Conservation (phyloP, 2,329 filamentous ascomycete genomes). For the Ceratocystis papillata region DNA sequence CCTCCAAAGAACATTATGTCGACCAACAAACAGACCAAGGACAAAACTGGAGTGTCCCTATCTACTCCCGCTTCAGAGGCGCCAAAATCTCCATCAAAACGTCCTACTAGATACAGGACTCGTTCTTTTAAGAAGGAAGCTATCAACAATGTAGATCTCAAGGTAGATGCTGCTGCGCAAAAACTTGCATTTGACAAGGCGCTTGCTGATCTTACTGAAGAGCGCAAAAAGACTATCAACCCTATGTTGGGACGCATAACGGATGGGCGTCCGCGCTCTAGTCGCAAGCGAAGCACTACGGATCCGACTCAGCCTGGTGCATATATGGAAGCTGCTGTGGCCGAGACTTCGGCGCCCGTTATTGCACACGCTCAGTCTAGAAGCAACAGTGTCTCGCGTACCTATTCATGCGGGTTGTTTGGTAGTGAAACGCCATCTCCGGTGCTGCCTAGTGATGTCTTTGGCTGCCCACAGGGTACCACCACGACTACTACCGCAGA, state of each 20-base stretch:
- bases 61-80: not conserved
- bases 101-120: slow-evolving; percentile 15
- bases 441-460: not conserved
- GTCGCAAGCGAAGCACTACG: slow-evolving; percentile 16
- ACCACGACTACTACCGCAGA: not conserved
- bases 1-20: slow-evolving; percentile 17
- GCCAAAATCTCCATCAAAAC: not conserved
- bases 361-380: slow-evolving; percentile 3
- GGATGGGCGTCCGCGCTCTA: slow-evolving; percentile 10
- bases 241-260: slow-evolving; percentile 23
- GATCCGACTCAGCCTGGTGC: not conserved
- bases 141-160: not conserved
- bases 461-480: not conserved
- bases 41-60: not conserved
- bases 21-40: slow-evolving; percentile 10
- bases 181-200: slow-evolving; percentile 23
- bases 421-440: slow-evolving; percentile 5
- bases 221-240: slow-evolving; percentile 22
- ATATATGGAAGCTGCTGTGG: not conserved
- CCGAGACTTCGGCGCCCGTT: not conserved
- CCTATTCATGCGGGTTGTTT: slow-evolving; percentile 13
- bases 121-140: not conserved
- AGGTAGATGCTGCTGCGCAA: slow-evolving; percentile 12
- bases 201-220: slow-evolving; percentile 19
- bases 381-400: not conserved